Evolutionary conservation across 352 stramenopile species (phyloP), one percentile per base, ranked within the genome.

Genomic region (Globisporangium okanoganense): DNA sequence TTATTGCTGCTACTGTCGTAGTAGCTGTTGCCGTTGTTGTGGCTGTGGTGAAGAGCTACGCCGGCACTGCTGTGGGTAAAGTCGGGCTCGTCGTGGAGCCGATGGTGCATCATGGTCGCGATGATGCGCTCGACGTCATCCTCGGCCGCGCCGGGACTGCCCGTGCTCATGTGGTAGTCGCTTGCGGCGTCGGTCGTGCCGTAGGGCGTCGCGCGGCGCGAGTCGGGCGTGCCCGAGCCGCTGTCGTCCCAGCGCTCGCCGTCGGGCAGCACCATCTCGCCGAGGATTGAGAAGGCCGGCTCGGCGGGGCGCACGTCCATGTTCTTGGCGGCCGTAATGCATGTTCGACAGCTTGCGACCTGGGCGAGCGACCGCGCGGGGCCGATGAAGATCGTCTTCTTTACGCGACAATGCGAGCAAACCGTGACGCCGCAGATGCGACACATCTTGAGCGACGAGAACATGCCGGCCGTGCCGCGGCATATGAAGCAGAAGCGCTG

Each of bases 361-460:
- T 35, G 27, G 7, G 29, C 47, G 13, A 54, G 16, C 25, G 47
- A 35, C n/a, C 24, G 56, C 1, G 67, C 59, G 3, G 35, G 16
- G 1, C 76, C 71, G 2, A 75, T 24, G 24, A 90, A 83, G 9
- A 85, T 58, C 18, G 66, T 66, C 41, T 80, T 77, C 47, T 90
- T 90, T 1, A 71, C 41, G 14, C 65, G 67, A 61, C 79, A 89
- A 52, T 75, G 65, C 0, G 51, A 61, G 51, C 78, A 87, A 5
- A 87, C 70, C 0, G 72, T 65, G 2, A 58, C 54, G 24, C 72
- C 65, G 52, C 80, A 90, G 14, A 87, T 61, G 18, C 64, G 65
- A 22, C 79, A 90, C 5, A 63, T 41, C 6, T 70, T 65, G 2
- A 77, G 56, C 18, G 56, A 50, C 25, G 48, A 50, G 25, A 62